Conservation (phyloP, 495 filamentous ascomycete species). For the Entonaema liquescens region DNA sequence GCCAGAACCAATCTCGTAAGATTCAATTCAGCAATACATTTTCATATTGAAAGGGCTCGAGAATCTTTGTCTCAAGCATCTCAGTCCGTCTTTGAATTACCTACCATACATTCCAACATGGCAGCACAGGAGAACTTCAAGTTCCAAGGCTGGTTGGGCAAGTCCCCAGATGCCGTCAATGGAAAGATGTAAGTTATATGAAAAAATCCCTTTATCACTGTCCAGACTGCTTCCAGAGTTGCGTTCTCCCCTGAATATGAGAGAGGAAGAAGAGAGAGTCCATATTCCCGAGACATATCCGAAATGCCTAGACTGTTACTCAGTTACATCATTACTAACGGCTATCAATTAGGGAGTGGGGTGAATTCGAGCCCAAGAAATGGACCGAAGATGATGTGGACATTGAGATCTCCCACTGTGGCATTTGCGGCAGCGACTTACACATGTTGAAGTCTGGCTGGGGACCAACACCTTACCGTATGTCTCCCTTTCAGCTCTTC, state of each 20-base stretch:
- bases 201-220: not conserved
- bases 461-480: constrained; percentile 47
- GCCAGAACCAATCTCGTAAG: not conserved
- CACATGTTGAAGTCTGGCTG: constrained; percentile 81
- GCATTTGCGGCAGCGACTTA: constrained; percentile 82
- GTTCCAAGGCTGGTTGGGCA: constrained; percentile 86
- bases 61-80: not conserved
- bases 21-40: not conserved
- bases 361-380: constrained; percentile 77
- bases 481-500: not conserved
- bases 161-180: constrained; percentile 64
- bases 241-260: not conserved
- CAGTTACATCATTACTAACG: not conserved
- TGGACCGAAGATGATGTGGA: constrained; percentile 82
- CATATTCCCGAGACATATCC: not conserved
- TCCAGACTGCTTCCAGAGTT: not conserved
- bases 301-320: not conserved
- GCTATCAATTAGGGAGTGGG: constrained; percentile 55
- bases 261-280: not conserved
- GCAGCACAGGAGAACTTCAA: constrained; percentile 43
- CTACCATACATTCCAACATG: constrained; percentile 14
- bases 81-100: not conserved
- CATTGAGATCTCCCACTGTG: constrained; percentile 81
- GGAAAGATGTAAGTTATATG: constrained; percentile 65
- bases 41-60: not conserved